Evolutionary conservation across 1,139 yeast genomes (phyloP).

Genomic region (Hanseniaspora gamundiae): DNA sequence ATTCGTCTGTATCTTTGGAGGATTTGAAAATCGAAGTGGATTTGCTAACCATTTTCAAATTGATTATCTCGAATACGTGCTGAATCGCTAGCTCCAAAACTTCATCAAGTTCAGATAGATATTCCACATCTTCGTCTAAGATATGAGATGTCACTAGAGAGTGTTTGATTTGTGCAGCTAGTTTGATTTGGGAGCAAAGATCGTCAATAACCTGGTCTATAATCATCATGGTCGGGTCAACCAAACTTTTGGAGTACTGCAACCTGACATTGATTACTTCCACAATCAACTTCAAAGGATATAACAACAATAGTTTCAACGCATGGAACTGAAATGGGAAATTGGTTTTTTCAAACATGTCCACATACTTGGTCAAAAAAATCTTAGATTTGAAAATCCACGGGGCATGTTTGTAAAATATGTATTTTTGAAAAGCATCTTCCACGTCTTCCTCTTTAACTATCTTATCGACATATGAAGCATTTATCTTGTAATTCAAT

Average conservation of each 20-base stretch:
- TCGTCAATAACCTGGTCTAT: conserved; percentile 90
- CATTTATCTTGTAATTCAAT: conserved; percentile 44
- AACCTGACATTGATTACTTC: conserved; percentile 71
- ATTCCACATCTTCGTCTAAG: conserved; percentile 2
- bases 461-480: conserved; percentile 71
- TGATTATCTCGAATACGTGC: conserved; percentile 58
- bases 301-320: conserved; percentile 49
- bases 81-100: conserved; percentile 65
- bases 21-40: conserved; percentile 66
- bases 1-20: conserved; percentile 83
- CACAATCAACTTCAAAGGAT: conserved; percentile 71
- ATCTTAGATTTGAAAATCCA: conserved; percentile 67
- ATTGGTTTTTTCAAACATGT: conserved; percentile 53
- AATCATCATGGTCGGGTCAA: conserved; percentile 89
- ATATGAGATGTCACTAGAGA: conserved; percentile 60
- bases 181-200: conserved; percentile 60
- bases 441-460: conserved; percentile 79
- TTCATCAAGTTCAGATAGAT: conserved; percentile 31
- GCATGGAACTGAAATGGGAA: conserved; percentile 65
- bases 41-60: conserved; percentile 68
- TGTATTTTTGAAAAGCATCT: conserved; percentile 43
- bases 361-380: conserved; percentile 52
- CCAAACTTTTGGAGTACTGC: conserved; percentile 64
- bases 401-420: conserved; percentile 29
- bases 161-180: conserved; percentile 67